Conservation (phyloP, 2,329 filamentous ascomycete species). For the Acrocalymma vagum region DNA sequence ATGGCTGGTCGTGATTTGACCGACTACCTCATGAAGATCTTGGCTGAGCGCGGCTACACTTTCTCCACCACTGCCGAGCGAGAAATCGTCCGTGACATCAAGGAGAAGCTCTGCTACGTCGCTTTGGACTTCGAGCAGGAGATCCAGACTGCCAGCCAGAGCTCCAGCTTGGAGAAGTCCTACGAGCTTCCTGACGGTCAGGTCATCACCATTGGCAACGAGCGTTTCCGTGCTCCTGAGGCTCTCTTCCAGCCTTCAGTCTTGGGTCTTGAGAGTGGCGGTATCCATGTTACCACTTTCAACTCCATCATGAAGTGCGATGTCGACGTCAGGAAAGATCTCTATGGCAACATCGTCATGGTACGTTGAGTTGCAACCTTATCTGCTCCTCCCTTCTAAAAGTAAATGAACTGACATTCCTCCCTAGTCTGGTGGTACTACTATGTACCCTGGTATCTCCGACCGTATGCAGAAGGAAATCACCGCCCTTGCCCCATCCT, state of each 20-base stretch:
- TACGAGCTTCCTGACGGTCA: constrained; percentile 99
- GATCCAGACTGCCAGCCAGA: constrained; percentile 99
- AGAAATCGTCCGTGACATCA: constrained; percentile 99
- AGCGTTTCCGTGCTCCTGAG: constrained; percentile 99
- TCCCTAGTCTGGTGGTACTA: constrained; percentile 97
- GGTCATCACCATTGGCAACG: constrained; percentile 99
- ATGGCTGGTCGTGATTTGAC: constrained; percentile 99
- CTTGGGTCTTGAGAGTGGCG: constrained; percentile 96
- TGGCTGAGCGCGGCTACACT: constrained; percentile 98
- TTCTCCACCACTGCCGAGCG: constrained; percentile 99
- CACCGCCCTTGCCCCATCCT: constrained; percentile 97
- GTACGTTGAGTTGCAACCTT: constrained; percentile 67
- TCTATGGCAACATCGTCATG: constrained; percentile 99
- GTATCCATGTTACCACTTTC: constrained; percentile 99
- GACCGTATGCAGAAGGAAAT: constrained; percentile 99
- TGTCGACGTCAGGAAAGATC: constrained; percentile 99
- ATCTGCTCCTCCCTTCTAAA: too few species aligned
- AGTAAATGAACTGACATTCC: too few species aligned
- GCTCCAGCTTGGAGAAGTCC: constrained; percentile 98
- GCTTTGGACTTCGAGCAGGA: constrained; percentile 99
- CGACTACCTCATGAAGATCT: constrained; percentile 99
- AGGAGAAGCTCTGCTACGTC: constrained; percentile 99
- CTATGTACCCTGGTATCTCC: constrained; percentile 99
- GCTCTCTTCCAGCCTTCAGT: constrained; percentile 99
- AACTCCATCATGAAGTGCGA: constrained; percentile 99